Evolutionary conservation across 306 rosid genomes (phyloP), one percentile per base, ranked within the genome.

Genomic region (Nissolia schottii): DNA sequence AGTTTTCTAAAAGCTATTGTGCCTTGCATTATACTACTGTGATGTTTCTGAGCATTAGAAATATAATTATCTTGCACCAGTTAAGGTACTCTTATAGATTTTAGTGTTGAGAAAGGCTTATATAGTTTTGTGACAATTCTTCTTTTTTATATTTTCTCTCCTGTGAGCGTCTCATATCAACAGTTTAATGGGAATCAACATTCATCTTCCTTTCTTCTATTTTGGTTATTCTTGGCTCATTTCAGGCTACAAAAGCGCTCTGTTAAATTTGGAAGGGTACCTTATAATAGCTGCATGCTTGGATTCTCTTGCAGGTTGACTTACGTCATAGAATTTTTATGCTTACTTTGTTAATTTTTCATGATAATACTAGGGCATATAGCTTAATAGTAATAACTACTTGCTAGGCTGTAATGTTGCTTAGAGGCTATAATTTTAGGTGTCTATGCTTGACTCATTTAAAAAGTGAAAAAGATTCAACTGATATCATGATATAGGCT

Each of bases 201-300:
- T 54, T 37, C 38, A 25, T 38, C 12, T 48, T 4, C 11, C 15
- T 65, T 14, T 41, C 49, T 15, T 66, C 68, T 10, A 5, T 38
- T 56, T 71, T 75, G 69, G 59, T 59, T 49, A 16, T 53, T 70
- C 14, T 73, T 59, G 46, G 18, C 58, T 64, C 73, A 45, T 84
- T 81, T 66, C 86, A 94, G 98, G 61, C 84, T 94, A 67, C 87
- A 65, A 75, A 86, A 87, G 63, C 95, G 89, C 85, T 74, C 71
- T 94, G 67, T 77, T 94, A 82, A 94, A 94, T 80, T 82, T 94
- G 85, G 98, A 94, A 82, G 97, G 98, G 65, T 91, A 97, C 82
- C 90, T 60, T 6, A 89, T 94, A 65, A 87, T 97, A 10, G 84
- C 95, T 79, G 86, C 91, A 53, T 91, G 97, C 83, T 82, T 91